Conservation (phyloP, 352 stramenopile genomes). For the Phytophthora chlamydospora region DNA sequence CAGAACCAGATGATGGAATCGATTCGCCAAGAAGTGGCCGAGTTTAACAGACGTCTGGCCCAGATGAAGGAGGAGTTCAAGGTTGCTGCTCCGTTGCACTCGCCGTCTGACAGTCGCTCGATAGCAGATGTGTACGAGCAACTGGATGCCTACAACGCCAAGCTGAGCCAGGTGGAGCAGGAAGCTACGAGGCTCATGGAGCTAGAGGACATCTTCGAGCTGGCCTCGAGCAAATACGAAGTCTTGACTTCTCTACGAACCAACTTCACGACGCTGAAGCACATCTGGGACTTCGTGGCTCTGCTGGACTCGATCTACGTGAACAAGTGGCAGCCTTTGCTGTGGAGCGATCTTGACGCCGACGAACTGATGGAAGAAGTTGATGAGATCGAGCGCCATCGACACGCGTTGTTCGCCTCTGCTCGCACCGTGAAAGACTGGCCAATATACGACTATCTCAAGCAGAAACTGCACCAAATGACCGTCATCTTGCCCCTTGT, state of each 20-base stretch:
- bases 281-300: conserved; percentile 94
- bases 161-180: conserved; percentile 79
- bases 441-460: conserved; percentile 92
- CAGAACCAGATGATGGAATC: conserved; percentile 90
- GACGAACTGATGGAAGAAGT: conserved; percentile 91
- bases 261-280: conserved; percentile 92
- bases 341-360: conserved; percentile 91
- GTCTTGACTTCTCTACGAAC: conserved; percentile 76
- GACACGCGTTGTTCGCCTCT: conserved; percentile 56
- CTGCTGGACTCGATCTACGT: conserved; percentile 78
- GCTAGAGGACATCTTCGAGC: conserved; percentile 96
- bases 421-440: conserved; percentile 88
- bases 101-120: conserved; percentile 23
- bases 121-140: conserved; percentile 84
- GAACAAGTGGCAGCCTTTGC: conserved; percentile 84
- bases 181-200: conserved; percentile 88
- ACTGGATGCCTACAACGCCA: conserved; percentile 88
- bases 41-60: conserved; percentile 79
- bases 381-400: conserved; percentile 76
- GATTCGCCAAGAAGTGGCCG: conserved; percentile 71
- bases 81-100: conserved; percentile 56
- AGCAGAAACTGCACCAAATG: conserved; percentile 93
- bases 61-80: conserved; percentile 73
- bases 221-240: conserved; percentile 83
- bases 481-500: conserved; percentile 90